These are phyloP conservation scores for Sinapis alba DNA, from an alignment of 441 rosid species.

Conservation along the genomic window DNA sequence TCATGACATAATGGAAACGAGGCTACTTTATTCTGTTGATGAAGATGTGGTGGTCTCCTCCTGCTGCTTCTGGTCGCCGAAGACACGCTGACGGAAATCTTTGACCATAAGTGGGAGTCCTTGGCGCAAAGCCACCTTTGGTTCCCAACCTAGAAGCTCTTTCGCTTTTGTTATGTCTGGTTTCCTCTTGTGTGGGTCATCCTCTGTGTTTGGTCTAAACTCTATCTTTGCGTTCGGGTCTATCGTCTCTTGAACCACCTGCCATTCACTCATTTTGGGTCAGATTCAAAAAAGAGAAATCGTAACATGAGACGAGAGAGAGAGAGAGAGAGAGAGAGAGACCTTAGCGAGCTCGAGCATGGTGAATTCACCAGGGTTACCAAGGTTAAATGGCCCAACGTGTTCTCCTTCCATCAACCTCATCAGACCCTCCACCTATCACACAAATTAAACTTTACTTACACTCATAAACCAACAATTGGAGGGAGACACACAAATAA, in stretches of 20 bases:
- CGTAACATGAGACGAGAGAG: background rate
- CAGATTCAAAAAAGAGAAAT: background rate
- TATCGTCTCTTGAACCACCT: slow-evolving; percentile 97
- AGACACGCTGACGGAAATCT: slow-evolving; percentile 84
- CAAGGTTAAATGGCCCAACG: slow-evolving; percentile 92
- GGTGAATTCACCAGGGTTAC: slow-evolving; percentile 99
- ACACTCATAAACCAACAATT: background rate
- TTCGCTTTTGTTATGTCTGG: slow-evolving; percentile 89
- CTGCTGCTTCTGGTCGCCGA: slow-evolving; percentile 77
- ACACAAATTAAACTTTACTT: background rate
- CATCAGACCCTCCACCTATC: slow-evolving; percentile 93
- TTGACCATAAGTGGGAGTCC: slow-evolving; percentile 91
- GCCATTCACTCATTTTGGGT: background rate
- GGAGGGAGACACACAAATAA: background rate
- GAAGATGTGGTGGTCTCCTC: slow-evolving; percentile 40
- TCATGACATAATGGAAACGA: too few species aligned
- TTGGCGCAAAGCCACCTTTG: slow-evolving; percentile 77
- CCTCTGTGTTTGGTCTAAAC: slow-evolving; percentile 90
- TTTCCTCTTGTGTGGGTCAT: slow-evolving; percentile 98
- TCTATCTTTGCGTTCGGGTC: slow-evolving; percentile 90
- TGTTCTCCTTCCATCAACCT: slow-evolving; percentile 98
- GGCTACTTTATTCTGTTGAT: slow-evolving; percentile 39
- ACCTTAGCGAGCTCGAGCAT: slow-evolving; percentile 93
- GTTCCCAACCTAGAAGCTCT: slow-evolving; percentile 91
- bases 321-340: background rate